Conservation (phyloP, 2,329 filamentous ascomycete species). For the Fusarium equiseti region DNA sequence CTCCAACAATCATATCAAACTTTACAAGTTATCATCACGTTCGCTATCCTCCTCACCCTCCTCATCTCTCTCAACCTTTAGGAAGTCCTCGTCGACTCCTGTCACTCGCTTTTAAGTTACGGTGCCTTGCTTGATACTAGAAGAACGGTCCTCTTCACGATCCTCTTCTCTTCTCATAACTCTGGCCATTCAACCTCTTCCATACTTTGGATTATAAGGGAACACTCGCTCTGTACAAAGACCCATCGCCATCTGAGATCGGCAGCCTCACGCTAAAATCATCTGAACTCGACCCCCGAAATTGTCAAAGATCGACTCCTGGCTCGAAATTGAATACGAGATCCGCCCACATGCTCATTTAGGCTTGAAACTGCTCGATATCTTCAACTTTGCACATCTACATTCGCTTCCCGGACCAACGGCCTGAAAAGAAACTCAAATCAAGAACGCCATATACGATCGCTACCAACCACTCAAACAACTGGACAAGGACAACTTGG, state of each 20-base stretch:
- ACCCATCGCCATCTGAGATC: conserved; percentile 29
- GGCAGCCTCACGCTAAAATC: conserved; percentile 31
- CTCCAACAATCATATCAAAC: conserved; percentile 43
- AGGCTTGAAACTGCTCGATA: conserved; percentile 33
- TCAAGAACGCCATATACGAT: conserved; percentile 50
- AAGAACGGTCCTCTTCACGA: conserved; percentile 33
- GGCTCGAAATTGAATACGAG: conserved; percentile 32
- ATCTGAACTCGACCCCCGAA: conserved; percentile 13
- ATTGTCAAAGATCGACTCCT: conserved; percentile 24
- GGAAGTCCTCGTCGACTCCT: conserved; percentile 81
- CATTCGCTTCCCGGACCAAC: conserved; percentile 50
- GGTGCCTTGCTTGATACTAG: conserved; percentile 59
- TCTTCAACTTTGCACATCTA: conserved; percentile 45
- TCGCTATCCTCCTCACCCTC: conserved; percentile 60
- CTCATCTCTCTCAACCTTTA: conserved; percentile 56
- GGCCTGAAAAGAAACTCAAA: conserved; percentile 38
- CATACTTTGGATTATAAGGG: conserved; percentile 30
- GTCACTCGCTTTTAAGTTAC: conserved; percentile 77
- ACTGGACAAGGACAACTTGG: conserved; percentile 31
- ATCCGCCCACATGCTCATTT: conserved; percentile 23
- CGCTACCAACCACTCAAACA: conserved; percentile 48
- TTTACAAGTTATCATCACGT: conserved; percentile 54
- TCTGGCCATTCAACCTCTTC: conserved; percentile 39
- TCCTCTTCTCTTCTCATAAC: conserved; percentile 54
- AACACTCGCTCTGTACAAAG: conserved; percentile 39